Evolutionary conservation across 2,329 filamentous ascomycete genomes (phyloP).

Genomic region (Pseudodiploospora longispora): DNA sequence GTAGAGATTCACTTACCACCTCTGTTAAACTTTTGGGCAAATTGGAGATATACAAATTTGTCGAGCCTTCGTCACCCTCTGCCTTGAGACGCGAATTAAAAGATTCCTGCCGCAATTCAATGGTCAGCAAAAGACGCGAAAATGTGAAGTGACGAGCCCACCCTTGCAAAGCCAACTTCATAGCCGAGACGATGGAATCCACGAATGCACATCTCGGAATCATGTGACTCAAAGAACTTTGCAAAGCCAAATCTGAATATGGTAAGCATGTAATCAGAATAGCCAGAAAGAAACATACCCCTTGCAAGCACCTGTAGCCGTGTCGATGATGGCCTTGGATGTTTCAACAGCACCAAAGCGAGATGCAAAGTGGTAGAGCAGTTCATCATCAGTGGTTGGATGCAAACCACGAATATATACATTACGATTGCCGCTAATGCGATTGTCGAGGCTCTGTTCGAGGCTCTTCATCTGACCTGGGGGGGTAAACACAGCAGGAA

Average conservation of each 20-base stretch:
- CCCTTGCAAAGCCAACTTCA: constrained; percentile 93
- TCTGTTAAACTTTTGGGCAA: constrained; percentile 88
- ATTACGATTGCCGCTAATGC: constrained; percentile 85
- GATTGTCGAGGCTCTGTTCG: constrained; percentile 90
- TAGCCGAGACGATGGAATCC: constrained; percentile 93
- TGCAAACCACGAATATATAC: constrained; percentile 97
- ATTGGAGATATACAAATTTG: constrained; percentile 97
- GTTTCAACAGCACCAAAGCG: constrained; percentile 93
- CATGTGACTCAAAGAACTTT: constrained; percentile 79
- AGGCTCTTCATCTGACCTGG: constrained; percentile 81
- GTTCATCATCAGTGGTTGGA: constrained; percentile 88
- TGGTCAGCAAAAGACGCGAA: not conserved
- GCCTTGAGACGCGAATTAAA: constrained; percentile 98
- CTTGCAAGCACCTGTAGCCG: constrained; percentile 88
- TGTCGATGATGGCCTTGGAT: constrained; percentile 97
- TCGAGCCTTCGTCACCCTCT: constrained; percentile 80
- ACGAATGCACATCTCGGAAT: constrained; percentile 93
- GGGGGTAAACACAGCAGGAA: constrained; percentile 81
- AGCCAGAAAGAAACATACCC: constrained; percentile 51
- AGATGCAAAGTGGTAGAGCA: constrained; percentile 71
- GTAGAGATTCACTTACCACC: constrained; percentile 49
- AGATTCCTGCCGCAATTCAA: constrained; percentile 60
- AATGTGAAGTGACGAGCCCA: constrained; percentile 32
- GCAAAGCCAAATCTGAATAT: constrained; percentile 85
- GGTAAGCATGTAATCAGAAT: constrained; percentile 4